Conservation (phyloP, 1,284 basidiomycete species). For the Farysia itapuensis region DNA sequence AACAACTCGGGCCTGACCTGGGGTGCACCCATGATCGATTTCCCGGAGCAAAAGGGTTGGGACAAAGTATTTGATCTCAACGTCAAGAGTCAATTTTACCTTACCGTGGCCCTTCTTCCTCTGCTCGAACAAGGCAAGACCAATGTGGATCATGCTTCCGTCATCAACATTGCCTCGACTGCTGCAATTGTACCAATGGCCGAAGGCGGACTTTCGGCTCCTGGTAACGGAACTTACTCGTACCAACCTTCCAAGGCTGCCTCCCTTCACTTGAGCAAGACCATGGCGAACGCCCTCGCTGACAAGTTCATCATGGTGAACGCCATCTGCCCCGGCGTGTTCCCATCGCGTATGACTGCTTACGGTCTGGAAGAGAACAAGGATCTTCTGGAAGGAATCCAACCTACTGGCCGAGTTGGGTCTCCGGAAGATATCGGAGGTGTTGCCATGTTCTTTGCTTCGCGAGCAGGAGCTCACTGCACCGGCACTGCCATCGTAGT, state of each 20-base stretch:
- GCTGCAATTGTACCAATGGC: constrained; percentile 67
- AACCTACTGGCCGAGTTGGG: constrained; percentile 66
- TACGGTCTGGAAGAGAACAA: constrained; percentile 68
- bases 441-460: constrained; percentile 72
- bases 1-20: constrained; percentile 66
- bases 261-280: constrained; percentile 78
- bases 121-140: constrained; percentile 47
- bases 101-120: constrained; percentile 57
- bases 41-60: constrained; percentile 73
- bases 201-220: constrained; percentile 64
- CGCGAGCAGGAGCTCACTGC: constrained; percentile 72
- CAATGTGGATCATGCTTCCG: constrained; percentile 67
- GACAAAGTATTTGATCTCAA: constrained; percentile 63
- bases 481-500: constrained; percentile 71
- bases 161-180: constrained; percentile 74
- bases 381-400: constrained; percentile 48
- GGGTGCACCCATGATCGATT: constrained; percentile 74
- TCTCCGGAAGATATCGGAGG: constrained; percentile 74
- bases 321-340: constrained; percentile 76
- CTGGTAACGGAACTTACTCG: constrained; percentile 75
- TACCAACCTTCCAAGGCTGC: constrained; percentile 71
- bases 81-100: constrained; percentile 58
- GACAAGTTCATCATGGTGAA: constrained; percentile 68
- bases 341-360: constrained; percentile 84
- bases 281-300: constrained; percentile 72